Conservation (phyloP, 2,329 filamentous ascomycete species). For the Penicillium sp. region DNA sequence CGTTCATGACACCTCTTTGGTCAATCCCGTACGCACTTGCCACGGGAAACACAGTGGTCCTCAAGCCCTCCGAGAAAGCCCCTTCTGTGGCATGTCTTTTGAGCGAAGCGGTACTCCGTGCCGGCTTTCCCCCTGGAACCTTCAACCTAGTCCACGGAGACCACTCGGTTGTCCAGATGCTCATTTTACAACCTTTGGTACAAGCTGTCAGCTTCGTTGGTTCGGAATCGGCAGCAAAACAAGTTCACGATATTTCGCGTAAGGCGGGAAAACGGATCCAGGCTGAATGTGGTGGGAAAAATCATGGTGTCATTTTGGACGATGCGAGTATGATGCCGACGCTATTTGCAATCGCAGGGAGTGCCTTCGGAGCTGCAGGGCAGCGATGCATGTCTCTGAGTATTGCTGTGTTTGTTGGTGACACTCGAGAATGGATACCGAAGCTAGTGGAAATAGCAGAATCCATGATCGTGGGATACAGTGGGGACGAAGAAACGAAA, state of each 20-base stretch:
- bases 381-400: constrained; percentile 67
- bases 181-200: constrained; percentile 63
- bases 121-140: constrained; percentile 61
- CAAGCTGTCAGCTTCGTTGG: constrained; percentile 67
- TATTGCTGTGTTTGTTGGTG: constrained; percentile 61
- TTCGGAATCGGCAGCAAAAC: constrained; percentile 63
- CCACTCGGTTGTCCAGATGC: constrained; percentile 62
- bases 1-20: constrained; percentile 65
- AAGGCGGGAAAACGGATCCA: constrained; percentile 65
- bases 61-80: constrained; percentile 64
- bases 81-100: constrained; percentile 62
- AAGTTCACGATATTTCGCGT: constrained; percentile 61
- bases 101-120: constrained; percentile 58
- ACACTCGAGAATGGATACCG: constrained; percentile 61
- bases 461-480: constrained; percentile 58
- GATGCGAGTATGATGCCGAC: constrained; percentile 67
- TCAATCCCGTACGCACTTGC: constrained; percentile 61
- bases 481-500: constrained; percentile 60
- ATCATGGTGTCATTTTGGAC: constrained; percentile 63
- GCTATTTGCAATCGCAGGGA: constrained; percentile 63
- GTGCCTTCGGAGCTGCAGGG: constrained; percentile 65
- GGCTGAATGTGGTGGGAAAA: constrained; percentile 66
- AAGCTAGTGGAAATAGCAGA: constrained; percentile 62
- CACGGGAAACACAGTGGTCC: constrained; percentile 59
- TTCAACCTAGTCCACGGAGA: constrained; percentile 65